Conservation (phyloP, 345 rosid genomes). For the sweet orange (Citrus sinensis) region DVS_A1.0 CM039166.1:2503501-2504000, state of each 20-base stretch:
- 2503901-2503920: no score
- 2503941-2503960: neutral
- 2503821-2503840: neutral
- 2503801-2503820: neutral
- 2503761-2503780: neutral
- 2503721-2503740: neutral
- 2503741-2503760: neutral
- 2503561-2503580: neutral
- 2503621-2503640: neutral
- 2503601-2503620: neutral
- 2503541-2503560: neutral
- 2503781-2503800: neutral
- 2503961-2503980: neutral
- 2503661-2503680: neutral
- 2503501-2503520: neutral
- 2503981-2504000: neutral
- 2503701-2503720: neutral
- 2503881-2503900: neutral
- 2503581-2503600: neutral
- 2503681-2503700: neutral
- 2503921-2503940: neutral
- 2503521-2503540: neutral
- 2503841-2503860: neutral
- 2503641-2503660: neutral
- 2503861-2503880: neutral